These are phyloP conservation scores for Pseudogymnoascus sp. DNA, from an alignment of 2,329 filamentous ascomycete species.

Conservation along the genomic window DNA sequence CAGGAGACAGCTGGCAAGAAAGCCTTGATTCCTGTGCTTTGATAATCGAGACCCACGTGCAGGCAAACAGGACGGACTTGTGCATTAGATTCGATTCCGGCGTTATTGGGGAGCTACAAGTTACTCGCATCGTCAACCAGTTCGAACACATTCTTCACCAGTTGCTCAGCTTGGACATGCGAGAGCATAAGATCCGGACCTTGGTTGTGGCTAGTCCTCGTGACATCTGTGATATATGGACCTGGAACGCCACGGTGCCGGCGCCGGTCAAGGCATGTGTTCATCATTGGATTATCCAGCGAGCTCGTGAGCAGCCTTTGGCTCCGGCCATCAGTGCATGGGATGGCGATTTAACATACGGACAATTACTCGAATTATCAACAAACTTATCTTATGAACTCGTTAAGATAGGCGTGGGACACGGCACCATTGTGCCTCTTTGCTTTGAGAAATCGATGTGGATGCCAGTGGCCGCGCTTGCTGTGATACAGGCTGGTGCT, in stretches of 20 bases:
- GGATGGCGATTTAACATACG: constrained; percentile 12
- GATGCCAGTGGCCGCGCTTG: constrained; percentile 25
- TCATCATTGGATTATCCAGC: constrained; percentile 7
- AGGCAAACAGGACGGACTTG: background rate
- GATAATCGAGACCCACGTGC: background rate
- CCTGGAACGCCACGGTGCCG: background rate
- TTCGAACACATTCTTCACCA: background rate
- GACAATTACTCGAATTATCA: background rate
- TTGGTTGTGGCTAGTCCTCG: background rate
- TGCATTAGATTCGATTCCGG: background rate
- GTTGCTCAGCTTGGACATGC: background rate
- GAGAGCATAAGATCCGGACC: background rate
- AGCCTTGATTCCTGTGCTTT: background rate
- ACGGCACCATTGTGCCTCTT: constrained; percentile 18
- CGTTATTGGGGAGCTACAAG: background rate
- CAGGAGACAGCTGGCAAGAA: background rate
- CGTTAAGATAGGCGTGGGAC: constrained; percentile 1
- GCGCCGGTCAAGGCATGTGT: background rate
- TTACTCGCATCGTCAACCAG: background rate
- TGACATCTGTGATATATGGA: background rate
- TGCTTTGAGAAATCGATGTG: constrained; percentile 29
- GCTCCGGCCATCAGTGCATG: constrained; percentile 8
- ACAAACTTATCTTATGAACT: constrained; percentile 9
- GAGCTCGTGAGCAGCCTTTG: constrained; percentile 7
- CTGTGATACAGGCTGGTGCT: constrained; percentile 25